A percentile compares a stretch with the other conserved stretches of the same genome.
phyloP scores from a whole-genome alignment of 1,139 yeast genomes.

The Yamadazyma sp. region DNA sequence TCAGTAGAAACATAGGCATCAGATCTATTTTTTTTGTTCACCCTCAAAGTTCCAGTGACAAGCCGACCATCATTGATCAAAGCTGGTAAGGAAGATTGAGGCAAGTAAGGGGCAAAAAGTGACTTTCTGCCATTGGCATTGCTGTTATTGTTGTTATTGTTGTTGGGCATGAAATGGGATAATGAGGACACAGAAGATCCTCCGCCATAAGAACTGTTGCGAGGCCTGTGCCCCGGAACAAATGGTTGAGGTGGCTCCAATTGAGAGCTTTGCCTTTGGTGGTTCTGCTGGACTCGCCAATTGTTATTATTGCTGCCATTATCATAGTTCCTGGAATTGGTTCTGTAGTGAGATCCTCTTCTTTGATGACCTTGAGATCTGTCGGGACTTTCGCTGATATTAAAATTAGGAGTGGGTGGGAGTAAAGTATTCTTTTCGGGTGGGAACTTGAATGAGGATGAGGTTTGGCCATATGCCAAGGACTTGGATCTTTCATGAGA shows the following conservation, averaged over 20 bases:
- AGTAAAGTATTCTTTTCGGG: constrained; percentile 33
- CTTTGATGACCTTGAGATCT: constrained; percentile 37
- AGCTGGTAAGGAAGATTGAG: constrained; percentile 90
- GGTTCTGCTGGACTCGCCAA: constrained; percentile 57
- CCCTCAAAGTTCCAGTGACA: constrained; percentile 90
- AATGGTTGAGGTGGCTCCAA: constrained; percentile 57
- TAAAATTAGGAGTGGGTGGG: constrained; percentile 50
- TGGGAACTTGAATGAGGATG: constrained; percentile 46
- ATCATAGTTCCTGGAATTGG: constrained; percentile 61
- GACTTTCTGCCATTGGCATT: constrained; percentile 64
- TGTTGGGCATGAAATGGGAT: constrained; percentile 37
- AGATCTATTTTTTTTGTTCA: constrained; percentile 91
- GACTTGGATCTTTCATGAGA: constrained; percentile 36
- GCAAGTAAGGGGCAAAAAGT: constrained; percentile 91
- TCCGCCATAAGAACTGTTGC: constrained; percentile 65
- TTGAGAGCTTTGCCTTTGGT: constrained; percentile 28
- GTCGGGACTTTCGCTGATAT: constrained; percentile 42
- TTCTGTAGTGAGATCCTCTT: constrained; percentile 53
- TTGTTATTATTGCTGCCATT: constrained; percentile 47
- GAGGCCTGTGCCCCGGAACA: constrained; percentile 77
- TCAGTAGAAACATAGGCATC: constrained; percentile 98
- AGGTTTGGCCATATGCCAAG: constrained; percentile 46
- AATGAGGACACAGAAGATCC: constrained; percentile 62
- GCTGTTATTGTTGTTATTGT: constrained; percentile 24
- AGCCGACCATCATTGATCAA: constrained; percentile 85